These are phyloP conservation scores for Nakazawaea siamensis DNA, from an alignment of 805 yeast genomes.

Conservation along the genomic window DNA sequence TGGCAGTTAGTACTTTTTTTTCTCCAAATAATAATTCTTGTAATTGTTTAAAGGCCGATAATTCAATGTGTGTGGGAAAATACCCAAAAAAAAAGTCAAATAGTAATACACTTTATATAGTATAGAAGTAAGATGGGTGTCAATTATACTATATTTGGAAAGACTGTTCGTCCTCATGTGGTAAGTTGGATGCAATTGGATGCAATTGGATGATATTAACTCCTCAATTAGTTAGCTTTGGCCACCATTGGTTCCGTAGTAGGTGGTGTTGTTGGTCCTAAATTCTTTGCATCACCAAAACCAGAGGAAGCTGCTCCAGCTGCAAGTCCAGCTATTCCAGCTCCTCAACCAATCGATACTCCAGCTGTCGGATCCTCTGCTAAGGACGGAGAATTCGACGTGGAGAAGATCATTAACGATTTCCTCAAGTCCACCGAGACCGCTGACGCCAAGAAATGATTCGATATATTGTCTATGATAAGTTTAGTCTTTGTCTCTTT, in stretches of 20 bases:
- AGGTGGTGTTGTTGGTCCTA: constrained; percentile 50
- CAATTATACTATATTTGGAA: constrained; percentile 80
- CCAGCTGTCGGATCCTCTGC: constrained; percentile 6
- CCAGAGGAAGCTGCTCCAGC: constrained; percentile 41
- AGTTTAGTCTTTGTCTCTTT: constrained; percentile 5
- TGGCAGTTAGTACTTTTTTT: too few species aligned
- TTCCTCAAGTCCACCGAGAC: constrained; percentile 7
- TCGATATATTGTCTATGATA: neutral
- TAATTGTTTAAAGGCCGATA: too few species aligned
- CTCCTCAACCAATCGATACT: constrained; percentile 7
- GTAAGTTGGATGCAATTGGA: too few species aligned
- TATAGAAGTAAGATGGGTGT: constrained; percentile 51
- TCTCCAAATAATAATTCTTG: too few species aligned
- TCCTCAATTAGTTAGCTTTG: constrained; percentile 59
- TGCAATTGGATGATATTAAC: neutral
- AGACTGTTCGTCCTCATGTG: constrained; percentile 73
- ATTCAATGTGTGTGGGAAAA: too few species aligned
- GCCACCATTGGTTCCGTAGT: constrained; percentile 69
- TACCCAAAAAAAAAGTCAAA: too few species aligned
- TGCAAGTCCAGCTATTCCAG: constrained; percentile 49
- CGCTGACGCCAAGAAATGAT: neutral
- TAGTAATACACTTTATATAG: too few species aligned
- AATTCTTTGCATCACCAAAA: constrained; percentile 16
- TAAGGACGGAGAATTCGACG: constrained; percentile 21
- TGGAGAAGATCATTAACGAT: constrained; percentile 22